These are phyloP conservation scores for Mycena amicta DNA, from an alignment of 768 basidiomycete genomes.

Conservation along the genomic window DNA sequence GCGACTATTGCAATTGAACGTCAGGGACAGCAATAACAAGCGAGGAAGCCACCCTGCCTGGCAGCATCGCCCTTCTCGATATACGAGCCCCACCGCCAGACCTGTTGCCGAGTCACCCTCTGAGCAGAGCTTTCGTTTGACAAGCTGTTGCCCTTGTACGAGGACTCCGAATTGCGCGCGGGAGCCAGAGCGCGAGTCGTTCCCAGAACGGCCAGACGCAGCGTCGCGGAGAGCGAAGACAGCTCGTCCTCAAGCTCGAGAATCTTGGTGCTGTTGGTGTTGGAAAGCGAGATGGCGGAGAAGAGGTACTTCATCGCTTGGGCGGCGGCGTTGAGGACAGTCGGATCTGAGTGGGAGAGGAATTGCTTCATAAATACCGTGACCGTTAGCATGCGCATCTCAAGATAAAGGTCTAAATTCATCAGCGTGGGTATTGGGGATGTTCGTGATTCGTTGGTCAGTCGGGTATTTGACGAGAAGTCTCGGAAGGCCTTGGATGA, in stretches of 20 bases:
- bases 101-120: too few species aligned
- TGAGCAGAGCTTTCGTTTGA: too few species aligned
- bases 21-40: too few species aligned
- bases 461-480: constrained; percentile 93
- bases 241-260: constrained; percentile 87
- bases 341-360: constrained; percentile 78
- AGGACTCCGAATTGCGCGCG: too few species aligned
- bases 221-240: constrained; percentile 77
- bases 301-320: constrained; percentile 72
- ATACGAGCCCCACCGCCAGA: too few species aligned
- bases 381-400: constrained; percentile 89
- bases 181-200: too few species aligned
- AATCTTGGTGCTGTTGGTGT: constrained; percentile 86
- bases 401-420: constrained; percentile 89
- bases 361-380: constrained; percentile 76
- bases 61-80: too few species aligned
- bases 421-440: constrained; percentile 83
- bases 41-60: too few species aligned
- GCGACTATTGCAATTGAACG: too few species aligned
- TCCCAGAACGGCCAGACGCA: constrained; percentile 74
- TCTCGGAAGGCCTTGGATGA: constrained; percentile 86
- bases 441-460: constrained; percentile 80
- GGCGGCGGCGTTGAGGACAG: constrained; percentile 75
- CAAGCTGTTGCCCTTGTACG: too few species aligned
- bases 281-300: constrained; percentile 73